Conservation (phyloP, 305 asterid species). For the Plantago lanceolata region DNA sequence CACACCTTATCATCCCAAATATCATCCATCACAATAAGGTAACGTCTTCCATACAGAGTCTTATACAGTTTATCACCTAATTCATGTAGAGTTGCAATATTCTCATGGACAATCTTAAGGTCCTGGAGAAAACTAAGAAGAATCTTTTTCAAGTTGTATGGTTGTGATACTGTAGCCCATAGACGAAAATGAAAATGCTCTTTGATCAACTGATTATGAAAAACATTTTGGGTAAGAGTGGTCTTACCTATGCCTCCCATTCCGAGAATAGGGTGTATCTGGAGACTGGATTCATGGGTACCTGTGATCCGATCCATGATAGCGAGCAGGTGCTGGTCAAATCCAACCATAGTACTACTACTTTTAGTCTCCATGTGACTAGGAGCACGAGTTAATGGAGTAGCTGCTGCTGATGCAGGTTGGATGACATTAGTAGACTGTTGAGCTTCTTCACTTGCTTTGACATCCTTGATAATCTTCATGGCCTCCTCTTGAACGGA, state of each 20-base stretch:
- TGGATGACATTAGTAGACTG: not conserved
- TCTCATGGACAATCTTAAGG: not conserved
- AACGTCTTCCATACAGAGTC: not conserved
- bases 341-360: conserved; percentile 8
- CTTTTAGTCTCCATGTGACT: too few relatives aligned
- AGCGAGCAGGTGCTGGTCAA: not conserved
- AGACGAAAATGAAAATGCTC: not conserved
- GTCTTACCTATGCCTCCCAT: conserved; percentile 1
- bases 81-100: not conserved
- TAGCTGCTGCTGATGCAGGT: too few relatives aligned
- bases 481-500: not conserved
- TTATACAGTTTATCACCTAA: not conserved
- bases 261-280: not conserved
- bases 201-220: not conserved
- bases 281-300: not conserved
- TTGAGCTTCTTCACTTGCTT: not conserved
- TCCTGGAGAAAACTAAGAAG: not conserved
- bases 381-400: not conserved
- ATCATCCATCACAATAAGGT: conserved; percentile 7
- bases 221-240: not conserved
- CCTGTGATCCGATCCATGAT: not conserved
- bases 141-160: not conserved
- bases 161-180: conserved; percentile 1
- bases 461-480: not conserved
- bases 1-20: not conserved